These are phyloP conservation scores for Tricholoma furcatifolium DNA, from an alignment of 768 basidiomycete species.

Conservation along the genomic window DNA sequence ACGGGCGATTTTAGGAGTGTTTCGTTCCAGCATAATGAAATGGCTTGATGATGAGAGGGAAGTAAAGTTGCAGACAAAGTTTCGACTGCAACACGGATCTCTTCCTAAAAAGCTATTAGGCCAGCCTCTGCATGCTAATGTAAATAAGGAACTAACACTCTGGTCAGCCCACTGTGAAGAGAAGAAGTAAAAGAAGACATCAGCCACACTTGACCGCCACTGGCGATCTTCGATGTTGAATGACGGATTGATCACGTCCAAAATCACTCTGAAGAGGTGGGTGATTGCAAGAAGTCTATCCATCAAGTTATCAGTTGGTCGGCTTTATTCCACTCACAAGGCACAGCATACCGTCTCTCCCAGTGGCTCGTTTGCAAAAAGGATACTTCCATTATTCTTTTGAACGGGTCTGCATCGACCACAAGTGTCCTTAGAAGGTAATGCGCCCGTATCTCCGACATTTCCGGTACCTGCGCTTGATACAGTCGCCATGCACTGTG, in stretches of 20 bases:
- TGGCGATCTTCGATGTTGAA: constrained; percentile 64
- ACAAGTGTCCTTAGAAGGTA: constrained; percentile 59
- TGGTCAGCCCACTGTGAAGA: constrained; percentile 62
- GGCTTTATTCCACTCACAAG: neutral
- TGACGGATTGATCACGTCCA: constrained; percentile 62
- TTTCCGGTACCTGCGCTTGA: constrained; percentile 53
- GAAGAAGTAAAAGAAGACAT: constrained; percentile 63
- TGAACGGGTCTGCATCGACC: constrained; percentile 64
- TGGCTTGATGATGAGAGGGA: constrained; percentile 62
- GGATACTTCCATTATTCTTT: constrained; percentile 41
- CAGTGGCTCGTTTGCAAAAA: constrained; percentile 38
- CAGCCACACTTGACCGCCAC: constrained; percentile 62
- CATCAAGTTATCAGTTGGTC: neutral
- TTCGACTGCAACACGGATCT: constrained; percentile 58
- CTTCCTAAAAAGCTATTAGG: constrained; percentile 47
- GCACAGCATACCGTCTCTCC: constrained; percentile 47
- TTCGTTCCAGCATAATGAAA: constrained; percentile 69
- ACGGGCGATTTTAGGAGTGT: constrained; percentile 54
- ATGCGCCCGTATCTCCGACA: constrained; percentile 51
- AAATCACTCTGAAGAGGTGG: constrained; percentile 61
- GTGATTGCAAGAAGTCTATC: constrained; percentile 50
- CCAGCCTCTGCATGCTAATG: neutral
- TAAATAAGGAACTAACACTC: constrained; percentile 36
- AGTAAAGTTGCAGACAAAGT: constrained; percentile 60
- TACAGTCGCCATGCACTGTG: constrained; percentile 70